These are phyloP conservation scores for Cadophora gregata DNA, from an alignment of 2,329 filamentous ascomycete genomes.

Conservation along the genomic window DNA sequence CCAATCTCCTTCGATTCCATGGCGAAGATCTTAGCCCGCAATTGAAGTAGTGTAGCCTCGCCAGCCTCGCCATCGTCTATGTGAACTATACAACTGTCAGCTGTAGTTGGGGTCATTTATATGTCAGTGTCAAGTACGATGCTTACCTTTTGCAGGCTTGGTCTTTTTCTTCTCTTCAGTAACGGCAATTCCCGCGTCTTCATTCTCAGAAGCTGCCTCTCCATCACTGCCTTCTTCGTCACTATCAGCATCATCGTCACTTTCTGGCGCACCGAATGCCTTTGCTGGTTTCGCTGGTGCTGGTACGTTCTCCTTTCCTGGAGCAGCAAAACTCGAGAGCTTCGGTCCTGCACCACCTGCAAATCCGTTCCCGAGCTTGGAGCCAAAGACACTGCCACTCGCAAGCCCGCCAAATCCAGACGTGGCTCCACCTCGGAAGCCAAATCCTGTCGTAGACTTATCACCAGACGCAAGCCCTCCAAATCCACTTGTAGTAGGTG, in stretches of 20 bases:
- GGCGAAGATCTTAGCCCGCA: slow-evolving; percentile 84
- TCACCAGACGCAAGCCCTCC: slow-evolving; percentile 45
- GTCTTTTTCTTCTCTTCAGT: slow-evolving; percentile 67
- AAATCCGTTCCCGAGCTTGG: slow-evolving; percentile 50
- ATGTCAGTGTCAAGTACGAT: not conserved
- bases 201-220: slow-evolving; percentile 51
- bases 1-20: slow-evolving; percentile 65
- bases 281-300: slow-evolving; percentile 65
- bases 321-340: slow-evolving; percentile 74
- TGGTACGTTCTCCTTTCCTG: slow-evolving; percentile 55
- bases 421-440: slow-evolving; percentile 43
- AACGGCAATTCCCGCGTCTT: slow-evolving; percentile 56
- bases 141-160: slow-evolving; percentile 73
- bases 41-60: slow-evolving; percentile 76
- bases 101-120: not conserved
- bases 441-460: slow-evolving; percentile 43
- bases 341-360: slow-evolving; percentile 49
- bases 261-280: slow-evolving; percentile 79
- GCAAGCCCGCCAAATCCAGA: slow-evolving; percentile 45
- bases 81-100: slow-evolving; percentile 54
- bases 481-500: slow-evolving; percentile 50
- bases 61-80: slow-evolving; percentile 88
- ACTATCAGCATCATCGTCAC: slow-evolving; percentile 62
- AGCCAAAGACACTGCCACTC: slow-evolving; percentile 49
- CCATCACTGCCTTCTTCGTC: slow-evolving; percentile 50